phyloP scores from a whole-genome alignment of 2,329 filamentous ascomycete genomes.

The Akanthomyces uredinophilus region DNA sequence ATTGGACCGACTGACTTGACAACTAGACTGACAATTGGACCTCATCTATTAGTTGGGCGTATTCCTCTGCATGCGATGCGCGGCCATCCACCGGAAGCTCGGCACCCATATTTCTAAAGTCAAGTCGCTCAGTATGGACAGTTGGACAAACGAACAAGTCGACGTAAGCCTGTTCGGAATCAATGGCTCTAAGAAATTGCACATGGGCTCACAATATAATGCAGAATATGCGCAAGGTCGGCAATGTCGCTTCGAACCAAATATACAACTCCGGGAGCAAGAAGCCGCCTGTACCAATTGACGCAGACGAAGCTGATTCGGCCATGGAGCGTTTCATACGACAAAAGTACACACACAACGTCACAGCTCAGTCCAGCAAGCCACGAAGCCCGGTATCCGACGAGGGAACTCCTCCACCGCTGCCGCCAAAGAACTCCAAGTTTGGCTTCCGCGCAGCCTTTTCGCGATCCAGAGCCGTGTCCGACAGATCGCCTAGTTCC shows the following conservation, averaged over 20 bases:
- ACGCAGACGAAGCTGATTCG: slow-evolving; percentile 86
- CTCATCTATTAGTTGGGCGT: slow-evolving; percentile 67
- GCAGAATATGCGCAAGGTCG: slow-evolving; percentile 89
- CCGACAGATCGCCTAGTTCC: slow-evolving; percentile 36
- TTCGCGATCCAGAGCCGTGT: slow-evolving; percentile 59
- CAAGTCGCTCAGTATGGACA: slow-evolving; percentile 98
- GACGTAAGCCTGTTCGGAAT: slow-evolving; percentile 58
- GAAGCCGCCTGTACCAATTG: slow-evolving; percentile 78
- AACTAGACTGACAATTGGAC: slow-evolving; percentile 17
- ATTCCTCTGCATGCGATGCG: slow-evolving; percentile 97
- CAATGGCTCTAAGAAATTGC: background rate
- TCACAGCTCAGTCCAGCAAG: slow-evolving; percentile 32
- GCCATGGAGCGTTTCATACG: slow-evolving; percentile 94
- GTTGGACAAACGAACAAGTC: slow-evolving; percentile 92
- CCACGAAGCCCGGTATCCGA: slow-evolving; percentile 48
- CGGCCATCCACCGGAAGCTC: slow-evolving; percentile 88
- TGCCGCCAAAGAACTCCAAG: slow-evolving; percentile 61
- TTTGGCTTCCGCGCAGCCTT: slow-evolving; percentile 55
- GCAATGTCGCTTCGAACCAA: slow-evolving; percentile 81
- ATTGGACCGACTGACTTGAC: slow-evolving; percentile 7
- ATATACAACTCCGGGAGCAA: slow-evolving; percentile 83
- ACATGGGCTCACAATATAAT: slow-evolving; percentile 7
- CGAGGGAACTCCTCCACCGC: slow-evolving; percentile 53
- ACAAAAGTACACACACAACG: slow-evolving; percentile 77
- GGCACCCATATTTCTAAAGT: slow-evolving; percentile 98